These are phyloP conservation scores for Abrus pulchellus DNA, from an alignment of 306 rosid species.

Conservation along the genomic window DNA sequence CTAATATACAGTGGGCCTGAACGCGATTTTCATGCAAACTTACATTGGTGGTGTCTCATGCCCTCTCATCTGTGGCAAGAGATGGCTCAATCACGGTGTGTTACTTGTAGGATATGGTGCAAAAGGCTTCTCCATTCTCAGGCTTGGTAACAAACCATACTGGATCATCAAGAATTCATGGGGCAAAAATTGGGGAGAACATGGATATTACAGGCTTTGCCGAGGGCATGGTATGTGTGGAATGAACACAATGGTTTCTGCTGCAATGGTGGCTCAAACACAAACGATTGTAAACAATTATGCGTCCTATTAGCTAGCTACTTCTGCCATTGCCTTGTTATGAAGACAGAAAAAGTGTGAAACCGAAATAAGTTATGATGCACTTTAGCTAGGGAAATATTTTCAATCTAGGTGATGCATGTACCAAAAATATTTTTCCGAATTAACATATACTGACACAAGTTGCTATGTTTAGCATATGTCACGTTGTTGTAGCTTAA, in stretches of 20 bases:
- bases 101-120: conserved; percentile 79
- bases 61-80: conserved; percentile 82
- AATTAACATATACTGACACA: not conserved
- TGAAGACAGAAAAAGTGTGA: conserved; percentile 1
- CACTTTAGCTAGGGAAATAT: not conserved
- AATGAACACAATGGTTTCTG: conserved; percentile 82
- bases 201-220: conserved; percentile 75
- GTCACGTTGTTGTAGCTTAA: not conserved
- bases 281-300: not conserved
- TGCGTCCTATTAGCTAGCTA: conserved; percentile 51
- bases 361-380: not conserved
- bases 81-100: conserved; percentile 74
- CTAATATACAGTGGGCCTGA: conserved; percentile 71
- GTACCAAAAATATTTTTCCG: conserved; percentile 23
- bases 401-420: not conserved
- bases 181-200: conserved; percentile 83
- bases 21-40: conserved; percentile 89
- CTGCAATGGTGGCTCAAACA: conserved; percentile 65
- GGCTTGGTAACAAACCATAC: conserved; percentile 68
- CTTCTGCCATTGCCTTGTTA: conserved; percentile 27
- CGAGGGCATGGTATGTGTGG: conserved; percentile 85
- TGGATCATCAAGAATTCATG: conserved; percentile 96
- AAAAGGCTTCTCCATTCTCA: conserved; percentile 76
- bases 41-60: conserved; percentile 94
- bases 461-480: not conserved